Conservation (phyloP, 2,329 filamentous ascomycete species). For the Aspergillus ibericus region DNA sequence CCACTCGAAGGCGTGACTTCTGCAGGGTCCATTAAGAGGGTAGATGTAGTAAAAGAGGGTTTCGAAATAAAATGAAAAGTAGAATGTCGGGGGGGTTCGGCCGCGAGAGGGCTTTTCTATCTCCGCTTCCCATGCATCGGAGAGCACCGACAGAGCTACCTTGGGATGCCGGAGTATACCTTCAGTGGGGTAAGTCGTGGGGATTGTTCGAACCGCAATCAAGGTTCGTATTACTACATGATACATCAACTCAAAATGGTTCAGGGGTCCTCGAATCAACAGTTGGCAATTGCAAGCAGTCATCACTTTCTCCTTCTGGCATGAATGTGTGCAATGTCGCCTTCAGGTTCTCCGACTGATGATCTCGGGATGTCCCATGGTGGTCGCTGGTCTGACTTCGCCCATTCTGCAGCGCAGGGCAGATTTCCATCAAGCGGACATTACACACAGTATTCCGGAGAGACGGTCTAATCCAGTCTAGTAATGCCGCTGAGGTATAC, state of each 20-base stretch:
- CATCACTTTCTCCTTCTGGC: background rate
- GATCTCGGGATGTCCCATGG: background rate
- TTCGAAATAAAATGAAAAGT: background rate
- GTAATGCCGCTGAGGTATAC: too few species aligned
- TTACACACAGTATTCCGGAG: background rate
- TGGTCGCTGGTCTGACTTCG: background rate
- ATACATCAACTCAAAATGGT: background rate
- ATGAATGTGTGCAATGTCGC: background rate
- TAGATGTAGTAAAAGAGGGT: slow-evolving; percentile 5
- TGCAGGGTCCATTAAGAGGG: slow-evolving; percentile 26
- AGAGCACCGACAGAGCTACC: slow-evolving; percentile 33
- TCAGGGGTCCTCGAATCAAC: background rate
- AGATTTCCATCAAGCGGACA: background rate
- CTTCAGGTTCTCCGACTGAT: too few species aligned
- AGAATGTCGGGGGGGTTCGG: background rate
- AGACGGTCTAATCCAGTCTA: background rate
- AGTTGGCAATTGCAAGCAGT: background rate
- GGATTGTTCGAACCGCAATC: background rate
- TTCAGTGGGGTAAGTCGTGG: slow-evolving; percentile 16
- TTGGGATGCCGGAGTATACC: slow-evolving; percentile 23
- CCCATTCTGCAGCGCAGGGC: background rate
- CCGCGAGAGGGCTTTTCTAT: slow-evolving; percentile 17
- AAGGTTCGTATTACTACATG: background rate
- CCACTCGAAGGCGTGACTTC: slow-evolving; percentile 17
- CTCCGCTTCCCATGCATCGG: slow-evolving; percentile 31